phyloP scores from a whole-genome alignment of 495 filamentous ascomycete genomes.

The Ascodesmis nigricans region DNA sequence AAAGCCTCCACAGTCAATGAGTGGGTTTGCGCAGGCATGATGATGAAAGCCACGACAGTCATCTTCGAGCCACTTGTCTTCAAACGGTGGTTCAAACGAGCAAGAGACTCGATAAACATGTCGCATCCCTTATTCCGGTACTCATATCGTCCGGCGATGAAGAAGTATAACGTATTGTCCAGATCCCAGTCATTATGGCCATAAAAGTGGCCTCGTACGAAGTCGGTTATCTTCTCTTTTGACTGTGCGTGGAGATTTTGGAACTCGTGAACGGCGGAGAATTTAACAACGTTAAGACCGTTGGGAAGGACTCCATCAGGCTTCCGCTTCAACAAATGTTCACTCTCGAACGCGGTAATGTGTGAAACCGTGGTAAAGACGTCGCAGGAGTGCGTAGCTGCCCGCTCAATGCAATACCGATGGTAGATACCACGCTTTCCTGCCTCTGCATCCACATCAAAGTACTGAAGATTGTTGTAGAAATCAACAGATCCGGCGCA shows the following conservation, averaged over 20 bases:
- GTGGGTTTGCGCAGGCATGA: slow-evolving; percentile 95
- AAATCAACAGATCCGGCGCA: slow-evolving; percentile 96
- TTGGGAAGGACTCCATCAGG: slow-evolving; percentile 92
- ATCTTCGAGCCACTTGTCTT: slow-evolving; percentile 69
- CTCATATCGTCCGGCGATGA: slow-evolving; percentile 90
- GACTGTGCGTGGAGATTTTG: slow-evolving; percentile 91
- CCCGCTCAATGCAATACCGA: slow-evolving; percentile 92
- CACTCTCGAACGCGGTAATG: slow-evolving; percentile 93
- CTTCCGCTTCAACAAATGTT: slow-evolving; percentile 92
- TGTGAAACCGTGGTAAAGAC: slow-evolving; percentile 98
- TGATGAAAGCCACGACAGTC: slow-evolving; percentile 95
- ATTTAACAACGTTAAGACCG: slow-evolving; percentile 95
- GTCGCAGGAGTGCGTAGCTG: slow-evolving; percentile 71
- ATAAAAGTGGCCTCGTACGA: slow-evolving; percentile 95
- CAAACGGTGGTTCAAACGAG: slow-evolving; percentile 78
- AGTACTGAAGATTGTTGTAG: slow-evolving; percentile 96
- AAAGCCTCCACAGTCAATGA: slow-evolving; percentile 89
- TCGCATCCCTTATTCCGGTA: slow-evolving; percentile 97
- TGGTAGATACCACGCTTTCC: slow-evolving; percentile 98
- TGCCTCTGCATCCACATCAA: slow-evolving; percentile 90
- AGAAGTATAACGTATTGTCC: slow-evolving; percentile 94
- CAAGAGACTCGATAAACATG: slow-evolving; percentile 96
- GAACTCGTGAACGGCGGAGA: slow-evolving; percentile 96
- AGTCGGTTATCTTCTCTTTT: slow-evolving; percentile 95
- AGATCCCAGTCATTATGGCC: slow-evolving; percentile 93